Conservation (phyloP, 768 basidiomycete species). For the Symmetrospora coprosmae region DNA sequence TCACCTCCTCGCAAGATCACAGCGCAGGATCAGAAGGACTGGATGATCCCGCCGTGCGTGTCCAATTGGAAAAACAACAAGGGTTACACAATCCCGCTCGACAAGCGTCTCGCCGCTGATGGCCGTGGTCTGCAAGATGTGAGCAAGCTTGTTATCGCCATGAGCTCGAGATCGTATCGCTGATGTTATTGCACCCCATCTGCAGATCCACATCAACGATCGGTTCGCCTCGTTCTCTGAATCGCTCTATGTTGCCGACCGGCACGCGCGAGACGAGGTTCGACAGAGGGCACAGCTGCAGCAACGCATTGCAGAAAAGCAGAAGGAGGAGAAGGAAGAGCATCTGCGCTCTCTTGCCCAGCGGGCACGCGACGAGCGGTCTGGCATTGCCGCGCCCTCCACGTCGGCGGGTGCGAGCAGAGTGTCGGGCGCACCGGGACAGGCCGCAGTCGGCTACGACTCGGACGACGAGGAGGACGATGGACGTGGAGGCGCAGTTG, state of each 20-base stretch:
- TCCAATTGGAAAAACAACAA: slow-evolving; percentile 99
- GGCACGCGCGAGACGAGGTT: slow-evolving; percentile 95
- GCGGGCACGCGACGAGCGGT: slow-evolving; percentile 85
- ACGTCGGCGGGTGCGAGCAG: slow-evolving; percentile 30
- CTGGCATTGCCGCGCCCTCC: slow-evolving; percentile 48
- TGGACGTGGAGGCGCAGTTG: slow-evolving; percentile 38
- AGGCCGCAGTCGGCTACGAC: slow-evolving; percentile 70
- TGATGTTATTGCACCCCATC: background rate
- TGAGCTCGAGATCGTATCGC: background rate
- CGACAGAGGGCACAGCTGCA: slow-evolving; percentile 93
- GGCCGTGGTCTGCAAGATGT: slow-evolving; percentile 97
- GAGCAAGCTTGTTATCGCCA: slow-evolving; percentile 35
- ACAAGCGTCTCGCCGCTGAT: slow-evolving; percentile 94
- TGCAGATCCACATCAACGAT: slow-evolving; percentile 90
- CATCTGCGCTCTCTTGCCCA: slow-evolving; percentile 84
- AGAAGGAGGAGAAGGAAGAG: slow-evolving; percentile 93
- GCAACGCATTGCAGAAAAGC: slow-evolving; percentile 95
- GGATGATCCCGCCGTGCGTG: slow-evolving; percentile 99
- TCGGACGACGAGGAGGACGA: slow-evolving; percentile 55
- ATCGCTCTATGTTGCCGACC: slow-evolving; percentile 82
- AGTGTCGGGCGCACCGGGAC: slow-evolving; percentile 58
- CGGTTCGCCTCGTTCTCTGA: slow-evolving; percentile 99
- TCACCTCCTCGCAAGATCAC: slow-evolving; percentile 94
- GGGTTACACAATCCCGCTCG: slow-evolving; percentile 96
- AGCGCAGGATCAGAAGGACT: slow-evolving; percentile 94